Conservation (phyloP, 164 flowering plant genomes). For the Sedum album region DNA sequence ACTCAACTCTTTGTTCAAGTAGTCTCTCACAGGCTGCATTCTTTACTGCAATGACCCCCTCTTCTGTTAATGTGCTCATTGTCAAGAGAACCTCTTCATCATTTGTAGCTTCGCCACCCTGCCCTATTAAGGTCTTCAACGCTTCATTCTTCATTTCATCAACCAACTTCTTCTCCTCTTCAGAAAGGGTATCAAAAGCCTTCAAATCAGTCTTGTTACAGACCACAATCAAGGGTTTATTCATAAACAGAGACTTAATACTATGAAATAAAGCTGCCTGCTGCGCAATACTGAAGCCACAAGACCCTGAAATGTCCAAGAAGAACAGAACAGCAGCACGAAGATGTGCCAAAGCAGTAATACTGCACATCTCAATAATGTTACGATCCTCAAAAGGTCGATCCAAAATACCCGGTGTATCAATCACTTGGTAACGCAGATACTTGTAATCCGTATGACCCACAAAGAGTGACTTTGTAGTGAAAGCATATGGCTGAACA, state of each 20-base stretch:
- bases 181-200: constrained; percentile 63
- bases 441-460: constrained; percentile 92
- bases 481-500: constrained; percentile 93
- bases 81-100: constrained; percentile 53
- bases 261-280: constrained; percentile 78
- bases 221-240: constrained; percentile 73
- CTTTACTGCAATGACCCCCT: constrained; percentile 71
- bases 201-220: constrained; percentile 92
- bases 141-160: constrained; percentile 81
- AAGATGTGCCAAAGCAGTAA: constrained; percentile 85
- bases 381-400: constrained; percentile 89
- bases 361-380: constrained; percentile 94
- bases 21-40: constrained; percentile 90
- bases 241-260: constrained; percentile 82
- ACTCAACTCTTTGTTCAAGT: constrained; percentile 72
- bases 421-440: constrained; percentile 84
- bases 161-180: constrained; percentile 67
- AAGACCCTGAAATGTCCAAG: constrained; percentile 83
- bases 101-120: constrained; percentile 48
- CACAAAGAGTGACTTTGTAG: constrained; percentile 86
- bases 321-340: constrained; percentile 85
- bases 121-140: constrained; percentile 57
- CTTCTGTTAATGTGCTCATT: constrained; percentile 86
- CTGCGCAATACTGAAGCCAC: constrained; percentile 74
- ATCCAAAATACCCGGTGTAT: constrained; percentile 88